Conservation (phyloP, 495 filamentous ascomycete species). For the Glarea lozoyensis region DNA sequence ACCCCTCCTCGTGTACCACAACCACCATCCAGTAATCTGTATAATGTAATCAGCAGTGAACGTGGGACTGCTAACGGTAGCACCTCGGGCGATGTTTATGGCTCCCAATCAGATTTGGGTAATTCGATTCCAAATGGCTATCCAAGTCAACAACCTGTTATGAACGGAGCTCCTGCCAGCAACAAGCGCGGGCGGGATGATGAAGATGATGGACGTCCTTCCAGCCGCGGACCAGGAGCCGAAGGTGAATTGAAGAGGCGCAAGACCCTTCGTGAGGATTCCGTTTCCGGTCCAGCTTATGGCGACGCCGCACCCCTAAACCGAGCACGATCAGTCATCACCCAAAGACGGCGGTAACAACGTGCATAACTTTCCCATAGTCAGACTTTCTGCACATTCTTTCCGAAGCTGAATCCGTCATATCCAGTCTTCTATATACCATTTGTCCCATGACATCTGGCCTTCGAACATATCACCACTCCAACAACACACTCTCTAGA, state of each 20-base stretch:
- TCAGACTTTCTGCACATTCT: constrained; percentile 18
- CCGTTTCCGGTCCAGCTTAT: constrained; percentile 36
- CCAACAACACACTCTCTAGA: too few species aligned
- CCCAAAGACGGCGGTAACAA: constrained; percentile 26
- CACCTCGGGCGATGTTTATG: constrained; percentile 56
- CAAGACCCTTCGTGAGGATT: constrained; percentile 64
- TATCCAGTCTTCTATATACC: constrained; percentile 8
- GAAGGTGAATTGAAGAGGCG: constrained; percentile 69
- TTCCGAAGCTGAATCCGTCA: not conserved
- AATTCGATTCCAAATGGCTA: constrained; percentile 53
- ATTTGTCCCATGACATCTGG: constrained; percentile 9
- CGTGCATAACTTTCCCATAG: not conserved
- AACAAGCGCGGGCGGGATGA: constrained; percentile 81
- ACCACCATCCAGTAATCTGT: constrained; percentile 68
- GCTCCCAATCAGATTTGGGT: constrained; percentile 47
- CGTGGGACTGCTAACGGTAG: constrained; percentile 61
- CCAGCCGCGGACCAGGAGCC: constrained; percentile 42
- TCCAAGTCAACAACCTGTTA: constrained; percentile 41
- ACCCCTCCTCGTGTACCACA: constrained; percentile 65
- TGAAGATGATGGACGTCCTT: constrained; percentile 58
- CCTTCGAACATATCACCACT: constrained; percentile 21
- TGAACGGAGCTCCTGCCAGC: constrained; percentile 58
- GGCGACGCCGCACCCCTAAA: constrained; percentile 35
- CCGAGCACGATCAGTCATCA: constrained; percentile 32
- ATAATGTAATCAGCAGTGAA: constrained; percentile 85